These are phyloP conservation scores for Verticillium alfalfae DNA, from an alignment of 2,329 filamentous ascomycete genomes.

Conservation along the genomic window DNA sequence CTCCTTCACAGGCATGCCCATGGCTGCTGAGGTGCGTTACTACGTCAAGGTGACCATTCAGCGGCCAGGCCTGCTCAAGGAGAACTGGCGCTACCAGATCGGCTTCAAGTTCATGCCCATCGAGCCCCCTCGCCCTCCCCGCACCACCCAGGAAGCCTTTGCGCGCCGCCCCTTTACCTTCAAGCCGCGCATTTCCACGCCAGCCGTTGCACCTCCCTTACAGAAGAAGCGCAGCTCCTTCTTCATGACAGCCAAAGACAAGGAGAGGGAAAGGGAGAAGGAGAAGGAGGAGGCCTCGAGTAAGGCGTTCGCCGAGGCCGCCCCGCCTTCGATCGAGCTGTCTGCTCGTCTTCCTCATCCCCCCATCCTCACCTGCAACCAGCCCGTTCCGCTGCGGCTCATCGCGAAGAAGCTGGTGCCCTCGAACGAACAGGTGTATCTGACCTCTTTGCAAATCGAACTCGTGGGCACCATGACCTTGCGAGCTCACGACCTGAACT, in stretches of 20 bases:
- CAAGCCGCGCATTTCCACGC: constrained; percentile 26
- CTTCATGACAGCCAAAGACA: constrained; percentile 39
- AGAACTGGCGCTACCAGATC: constrained; percentile 68
- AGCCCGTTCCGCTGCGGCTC: constrained; percentile 74
- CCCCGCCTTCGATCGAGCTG: constrained; percentile 68
- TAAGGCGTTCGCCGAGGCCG: constrained; percentile 21
- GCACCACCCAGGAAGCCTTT: constrained; percentile 72
- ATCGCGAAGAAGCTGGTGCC: constrained; percentile 71
- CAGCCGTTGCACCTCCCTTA: constrained; percentile 15
- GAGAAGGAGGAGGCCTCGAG: not conserved
- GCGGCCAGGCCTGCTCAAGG: constrained; percentile 81
- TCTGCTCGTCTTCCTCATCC: constrained; percentile 80
- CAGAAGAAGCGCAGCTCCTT: constrained; percentile 52
- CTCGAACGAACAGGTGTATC: constrained; percentile 63
- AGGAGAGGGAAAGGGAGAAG: constrained; percentile 13
- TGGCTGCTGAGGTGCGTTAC: constrained; percentile 85
- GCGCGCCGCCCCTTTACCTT: constrained; percentile 67
- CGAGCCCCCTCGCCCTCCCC: constrained; percentile 71
- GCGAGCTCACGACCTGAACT: constrained; percentile 67
- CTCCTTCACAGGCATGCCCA: constrained; percentile 79
- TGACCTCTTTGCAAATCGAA: constrained; percentile 76
- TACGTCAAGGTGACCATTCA: constrained; percentile 94
- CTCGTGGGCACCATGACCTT: constrained; percentile 76
- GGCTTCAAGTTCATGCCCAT: constrained; percentile 88
- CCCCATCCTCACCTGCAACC: constrained; percentile 82